Base-by-base conservation (phyloP, 78 protist species). In the Polysphondylium violaceum region DNA sequence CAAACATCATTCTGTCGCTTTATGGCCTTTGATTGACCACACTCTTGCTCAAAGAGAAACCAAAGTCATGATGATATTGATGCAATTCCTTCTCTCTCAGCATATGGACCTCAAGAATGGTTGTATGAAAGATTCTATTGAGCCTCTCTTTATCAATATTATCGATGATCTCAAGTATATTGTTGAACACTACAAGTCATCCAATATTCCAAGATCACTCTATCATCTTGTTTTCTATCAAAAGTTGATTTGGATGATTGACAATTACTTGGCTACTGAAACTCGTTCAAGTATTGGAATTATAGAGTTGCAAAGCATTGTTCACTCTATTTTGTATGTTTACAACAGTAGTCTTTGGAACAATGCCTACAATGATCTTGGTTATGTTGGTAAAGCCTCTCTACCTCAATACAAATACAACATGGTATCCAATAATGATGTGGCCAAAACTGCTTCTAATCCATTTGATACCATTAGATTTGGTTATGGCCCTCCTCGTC, bases 401-500 rank as follows among this genome's bases (percentile, higher is more conserved):
- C 16, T 64, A 36, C 88, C 88, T 65, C 35, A 33, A 9, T 78
- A 78, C 16, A 74, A 56, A 23, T 74, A 74, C 38, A 29, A 43
- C n/a, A 16, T 74, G 9, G 14, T 33, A 72, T 50, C 25, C 38
- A 74, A 56, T 12, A 44, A 56, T 56, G 63, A 29, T 2, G 65
- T 53, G 9, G 67, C 67, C 17, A 44, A 7, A 2, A 51, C 2
- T 6, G 3, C 14, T 43, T 16, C 25, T 40, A 40, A 44, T 76
- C 41, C 27, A 11, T 78, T 61, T 21, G 89, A 79, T 27, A 29
- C 60, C 2, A 79, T 79, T 27, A 40, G 59, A 23, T 35, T 67
- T 50, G 89, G 89, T 11, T 44, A 51, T 69, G 91, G 93, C 47
- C 93, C 93, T 31, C 79, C 93, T 19, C 73, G 93, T 47, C 44